These are phyloP conservation scores for Epichloe scottii DNA, from an alignment of 2,329 filamentous ascomycete genomes.

Conservation along the genomic window DNA sequence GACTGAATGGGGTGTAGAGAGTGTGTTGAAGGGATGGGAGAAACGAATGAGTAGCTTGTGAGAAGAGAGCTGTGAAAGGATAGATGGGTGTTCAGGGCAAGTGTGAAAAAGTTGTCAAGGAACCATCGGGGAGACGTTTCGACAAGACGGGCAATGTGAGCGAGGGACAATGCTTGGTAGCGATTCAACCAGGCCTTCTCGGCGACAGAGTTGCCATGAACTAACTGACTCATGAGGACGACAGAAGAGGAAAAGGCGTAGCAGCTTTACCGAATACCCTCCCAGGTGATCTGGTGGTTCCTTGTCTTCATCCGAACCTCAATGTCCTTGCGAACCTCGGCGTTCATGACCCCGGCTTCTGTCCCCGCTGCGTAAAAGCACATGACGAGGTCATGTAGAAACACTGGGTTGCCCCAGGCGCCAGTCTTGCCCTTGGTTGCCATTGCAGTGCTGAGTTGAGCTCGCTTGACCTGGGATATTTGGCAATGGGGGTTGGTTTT, in stretches of 20 bases:
- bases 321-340: constrained; percentile 18
- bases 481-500: too few relatives aligned
- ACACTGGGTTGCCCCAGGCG: constrained; percentile 11
- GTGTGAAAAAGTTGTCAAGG: background rate
- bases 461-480: background rate
- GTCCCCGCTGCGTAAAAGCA: constrained; percentile 20
- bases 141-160: too few relatives aligned
- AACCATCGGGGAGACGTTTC: too few relatives aligned
- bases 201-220: too few relatives aligned
- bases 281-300: constrained; percentile 28
- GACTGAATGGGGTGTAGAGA: too few relatives aligned
- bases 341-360: constrained; percentile 14
- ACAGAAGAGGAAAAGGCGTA: background rate
- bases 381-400: constrained; percentile 22
- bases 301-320: constrained; percentile 19
- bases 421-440: background rate
- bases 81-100: background rate
- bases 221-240: too few relatives aligned
- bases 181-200: background rate
- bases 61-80: too few relatives aligned
- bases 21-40: background rate
- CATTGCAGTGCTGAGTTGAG: background rate
- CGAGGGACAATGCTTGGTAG: background rate
- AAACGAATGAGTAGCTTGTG: background rate
- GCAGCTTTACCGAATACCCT: constrained; percentile 28